Evolutionary conservation across 139 green algal genomes (phyloP), one percentile per base, ranked within the genome.

Genomic region (Pycnococcus provasolii): DNA sequence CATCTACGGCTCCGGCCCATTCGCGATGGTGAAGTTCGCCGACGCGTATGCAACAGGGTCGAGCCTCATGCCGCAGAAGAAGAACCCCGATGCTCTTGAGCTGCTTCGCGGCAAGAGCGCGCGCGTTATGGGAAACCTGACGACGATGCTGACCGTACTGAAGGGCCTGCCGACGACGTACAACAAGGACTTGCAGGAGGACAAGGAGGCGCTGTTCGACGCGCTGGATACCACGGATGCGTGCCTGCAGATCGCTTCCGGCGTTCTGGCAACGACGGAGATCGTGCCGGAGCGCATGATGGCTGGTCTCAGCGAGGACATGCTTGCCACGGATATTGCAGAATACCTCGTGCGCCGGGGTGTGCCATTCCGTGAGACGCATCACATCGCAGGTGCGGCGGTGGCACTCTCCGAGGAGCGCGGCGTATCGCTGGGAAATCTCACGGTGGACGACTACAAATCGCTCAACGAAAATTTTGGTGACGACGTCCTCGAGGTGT

Each of bases 261-360:
- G 93, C 4, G 91, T 97, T 69, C 76, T 96, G 45, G 80, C 65
- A 63, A 98, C 91, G 13, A 60, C 96, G 45, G 85, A 74, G 39
- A 94, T 97, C 79, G 81, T 88, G 57, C 84, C 84, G 1, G 88
- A 96, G 6, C 75, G 70, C 26, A 96, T 99, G 86, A 67, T 81
- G 43, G 65, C 53, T 78, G 77, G 70, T 11, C 68, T 80, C 6
- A 58, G 64, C 43, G 65, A 52, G 4, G 73, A 80, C 63, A 60
- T 99, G 89, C 84, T 97, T 43, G 94, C 94, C 54, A 99, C 94
- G 7, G 93, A 96, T 66, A 79, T 99, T 55, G 94, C 94, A 4
- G 94, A 99, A 84, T 99, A 99, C 84, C 87, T 99, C 2, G 94
- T 99, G 43, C 86, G 95, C 74, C 97, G 97, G 81, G 88, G 85